These are phyloP conservation scores for Furcasterigmium furcatum DNA, from an alignment of 2,329 filamentous ascomycete genomes.

Conservation along the genomic window DNA sequence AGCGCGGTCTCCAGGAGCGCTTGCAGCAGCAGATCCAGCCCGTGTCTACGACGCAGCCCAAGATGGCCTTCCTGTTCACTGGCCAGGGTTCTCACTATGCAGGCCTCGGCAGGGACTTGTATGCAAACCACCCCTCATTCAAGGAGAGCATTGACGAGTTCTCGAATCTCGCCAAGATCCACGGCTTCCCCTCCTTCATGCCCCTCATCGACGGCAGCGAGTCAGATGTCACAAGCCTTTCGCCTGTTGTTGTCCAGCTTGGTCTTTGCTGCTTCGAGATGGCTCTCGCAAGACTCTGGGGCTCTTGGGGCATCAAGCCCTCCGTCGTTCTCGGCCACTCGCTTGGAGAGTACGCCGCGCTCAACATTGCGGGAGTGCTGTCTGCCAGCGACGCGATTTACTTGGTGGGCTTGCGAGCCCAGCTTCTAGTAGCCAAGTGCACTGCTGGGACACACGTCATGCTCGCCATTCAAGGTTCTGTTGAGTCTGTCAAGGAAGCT, in stretches of 20 bases:
- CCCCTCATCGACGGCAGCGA: conserved; percentile 40
- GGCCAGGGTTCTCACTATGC: conserved; percentile 54
- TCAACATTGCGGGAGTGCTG: conserved; percentile 67
- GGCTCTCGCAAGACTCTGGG: conserved; percentile 53
- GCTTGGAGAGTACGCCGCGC: conserved; percentile 71
- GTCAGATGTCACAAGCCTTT: conserved; percentile 37
- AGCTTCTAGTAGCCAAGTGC: conserved; percentile 63
- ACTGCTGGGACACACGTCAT: conserved; percentile 62
- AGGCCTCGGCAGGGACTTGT: conserved; percentile 49
- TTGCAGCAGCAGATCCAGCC: conserved; percentile 37
- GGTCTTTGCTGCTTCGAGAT: conserved; percentile 54
- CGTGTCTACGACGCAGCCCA: conserved; percentile 39
- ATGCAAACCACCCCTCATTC: conserved; percentile 43
- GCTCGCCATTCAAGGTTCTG: conserved; percentile 43
- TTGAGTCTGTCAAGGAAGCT: conserved; percentile 50
- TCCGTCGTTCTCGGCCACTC: conserved; percentile 59
- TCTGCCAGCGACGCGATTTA: conserved; percentile 70
- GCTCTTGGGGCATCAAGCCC: conserved; percentile 52
- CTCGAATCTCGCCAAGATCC: conserved; percentile 44
- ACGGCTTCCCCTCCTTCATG: conserved; percentile 54
- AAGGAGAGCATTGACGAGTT: conserved; percentile 54
- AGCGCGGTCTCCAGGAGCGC: conserved; percentile 35
- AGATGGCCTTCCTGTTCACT: conserved; percentile 52
- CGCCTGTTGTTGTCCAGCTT: conserved; percentile 51
- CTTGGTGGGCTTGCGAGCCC: conserved; percentile 65